A percentile compares a stretch with the other conserved stretches of the same genome.
Conservation (phyloP, 164 flowering plant genomes). For the Akebia trifoliata region DNA sequence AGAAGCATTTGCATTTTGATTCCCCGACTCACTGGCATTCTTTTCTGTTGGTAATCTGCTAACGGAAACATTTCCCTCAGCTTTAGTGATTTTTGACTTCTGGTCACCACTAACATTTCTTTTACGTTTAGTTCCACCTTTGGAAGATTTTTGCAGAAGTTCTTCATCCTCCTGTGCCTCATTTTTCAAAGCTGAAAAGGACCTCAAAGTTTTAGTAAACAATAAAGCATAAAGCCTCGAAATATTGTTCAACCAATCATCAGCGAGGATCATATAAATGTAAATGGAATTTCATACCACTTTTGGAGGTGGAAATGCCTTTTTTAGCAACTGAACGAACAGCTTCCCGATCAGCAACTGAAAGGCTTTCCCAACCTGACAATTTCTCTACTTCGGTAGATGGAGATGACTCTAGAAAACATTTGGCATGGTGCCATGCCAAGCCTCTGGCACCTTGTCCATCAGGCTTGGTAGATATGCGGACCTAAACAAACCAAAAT, state of each 20-base stretch:
- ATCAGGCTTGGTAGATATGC: slow-evolving; percentile 60
- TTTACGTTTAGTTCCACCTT: slow-evolving; percentile 60
- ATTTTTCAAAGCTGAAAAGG: slow-evolving; percentile 22
- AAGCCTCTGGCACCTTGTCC: slow-evolving; percentile 57
- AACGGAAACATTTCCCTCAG: slow-evolving; percentile 32
- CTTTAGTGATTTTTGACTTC: slow-evolving; percentile 52
- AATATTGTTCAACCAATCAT: background rate
- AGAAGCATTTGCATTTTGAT: slow-evolving; percentile 18
- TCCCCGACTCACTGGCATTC: slow-evolving; percentile 14
- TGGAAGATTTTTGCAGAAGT: slow-evolving; percentile 29
- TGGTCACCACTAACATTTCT: slow-evolving; percentile 28
- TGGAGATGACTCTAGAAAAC: slow-evolving; percentile 59
- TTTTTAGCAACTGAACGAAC: slow-evolving; percentile 36
- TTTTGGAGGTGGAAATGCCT: slow-evolving; percentile 28
- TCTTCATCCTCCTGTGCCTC: slow-evolving; percentile 28
- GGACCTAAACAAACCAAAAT: slow-evolving; percentile 42
- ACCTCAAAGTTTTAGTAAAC: slow-evolving; percentile 1
- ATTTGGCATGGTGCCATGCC: slow-evolving; percentile 89
- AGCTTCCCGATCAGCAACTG: slow-evolving; percentile 48
- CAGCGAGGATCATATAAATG: background rate
- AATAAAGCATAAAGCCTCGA: background rate
- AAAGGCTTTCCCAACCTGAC: slow-evolving; percentile 69
- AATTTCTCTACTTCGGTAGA: slow-evolving; percentile 51
- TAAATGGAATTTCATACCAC: slow-evolving; percentile 29
- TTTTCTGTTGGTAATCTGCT: slow-evolving; percentile 17